Conservation (phyloP, 371 early-diverging fungal genomes). For the Rhizopus delemar region DNA sequence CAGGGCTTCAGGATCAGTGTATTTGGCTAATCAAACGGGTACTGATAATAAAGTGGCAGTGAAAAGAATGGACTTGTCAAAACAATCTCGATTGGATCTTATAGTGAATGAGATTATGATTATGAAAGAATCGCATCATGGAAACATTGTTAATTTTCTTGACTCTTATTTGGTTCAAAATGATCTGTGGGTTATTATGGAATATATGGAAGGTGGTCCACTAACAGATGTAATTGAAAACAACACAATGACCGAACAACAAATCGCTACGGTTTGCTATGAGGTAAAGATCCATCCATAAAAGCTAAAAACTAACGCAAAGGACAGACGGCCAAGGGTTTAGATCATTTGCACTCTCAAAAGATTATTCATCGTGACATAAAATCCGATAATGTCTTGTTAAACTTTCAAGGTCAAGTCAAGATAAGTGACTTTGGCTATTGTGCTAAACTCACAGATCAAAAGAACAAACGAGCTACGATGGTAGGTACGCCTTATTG, state of each 20-base stretch:
- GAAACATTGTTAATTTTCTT: slow-evolving; percentile 94
- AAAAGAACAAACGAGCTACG: slow-evolving; percentile 75
- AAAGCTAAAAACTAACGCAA: background rate
- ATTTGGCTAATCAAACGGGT: slow-evolving; percentile 71
- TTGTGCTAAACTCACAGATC: slow-evolving; percentile 81
- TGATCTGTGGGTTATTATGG: slow-evolving; percentile 97
- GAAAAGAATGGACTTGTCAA: slow-evolving; percentile 93
- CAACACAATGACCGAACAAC: slow-evolving; percentile 83
- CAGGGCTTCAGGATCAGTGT: slow-evolving; percentile 94
- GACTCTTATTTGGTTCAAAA: slow-evolving; percentile 85
- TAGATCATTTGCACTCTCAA: slow-evolving; percentile 79
- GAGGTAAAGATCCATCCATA: slow-evolving; percentile 56
- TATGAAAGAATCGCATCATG: slow-evolving; percentile 95
- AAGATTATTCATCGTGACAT: slow-evolving; percentile 92
- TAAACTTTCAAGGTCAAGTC: slow-evolving; percentile 78
- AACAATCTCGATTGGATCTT: slow-evolving; percentile 91
- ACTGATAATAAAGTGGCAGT: slow-evolving; percentile 82
- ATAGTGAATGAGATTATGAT: slow-evolving; percentile 96
- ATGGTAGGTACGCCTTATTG: slow-evolving; percentile 95
- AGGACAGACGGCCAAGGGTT: slow-evolving; percentile 58
- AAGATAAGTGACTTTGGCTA: slow-evolving; percentile 93
- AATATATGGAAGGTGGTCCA: slow-evolving; percentile 97
- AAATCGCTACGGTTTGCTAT: slow-evolving; percentile 87
- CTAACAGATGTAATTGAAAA: slow-evolving; percentile 95
- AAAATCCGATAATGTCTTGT: slow-evolving; percentile 84